Evolutionary conservation across 2,329 filamentous ascomycete genomes (phyloP), one percentile per base, ranked within the genome.

Genomic region (Aureobasidium sp.): DNA sequence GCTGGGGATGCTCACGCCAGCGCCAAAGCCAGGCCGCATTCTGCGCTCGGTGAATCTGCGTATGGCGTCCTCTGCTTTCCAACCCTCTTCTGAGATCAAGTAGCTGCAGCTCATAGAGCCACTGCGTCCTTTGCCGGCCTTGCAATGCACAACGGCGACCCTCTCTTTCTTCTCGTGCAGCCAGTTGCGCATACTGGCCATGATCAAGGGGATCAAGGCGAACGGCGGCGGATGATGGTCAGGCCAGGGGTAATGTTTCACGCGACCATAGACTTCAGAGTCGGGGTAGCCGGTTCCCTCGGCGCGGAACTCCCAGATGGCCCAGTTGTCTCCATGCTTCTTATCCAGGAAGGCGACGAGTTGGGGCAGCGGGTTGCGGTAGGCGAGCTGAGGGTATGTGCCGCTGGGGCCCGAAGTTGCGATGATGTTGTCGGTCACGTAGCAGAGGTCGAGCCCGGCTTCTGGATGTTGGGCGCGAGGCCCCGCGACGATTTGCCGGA

Each of bases 171-270:
- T 58, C 12, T 78, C 78, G 11, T 78, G 74, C 50, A 94, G 68
- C 89, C 91, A 97, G 63, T 91, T 88, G 56, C 87, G 79, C 90
- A 98, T 97, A 62, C 86, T 88, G 1, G 84, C 90, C 79, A 96
- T 83, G 57, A 96, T 90, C 70, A 88, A 77, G 0, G 91, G 91
- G 30, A 98, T 84, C 17, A 97, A 75, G 19, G 83, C 79, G 63
- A 98, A 98, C 0, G 93, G 93, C 49, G 93, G 93, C 3, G 93
- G 93, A 66, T 98, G 93, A 66, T 98, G 93, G 66, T 98, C 93
- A 0, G 93, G 93, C 83, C 88, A 98, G 0, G 93, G 93, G 64
- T 90, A 97, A 70, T 98, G 93, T 58, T 85, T 81, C 58, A 97
- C 84, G 3, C 90, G 79, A 29, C 81, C 79, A 66, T 95, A 89